phyloP scores from a whole-genome alignment of 305 asterid genomes.

The Solanum hybrid region DNA sequence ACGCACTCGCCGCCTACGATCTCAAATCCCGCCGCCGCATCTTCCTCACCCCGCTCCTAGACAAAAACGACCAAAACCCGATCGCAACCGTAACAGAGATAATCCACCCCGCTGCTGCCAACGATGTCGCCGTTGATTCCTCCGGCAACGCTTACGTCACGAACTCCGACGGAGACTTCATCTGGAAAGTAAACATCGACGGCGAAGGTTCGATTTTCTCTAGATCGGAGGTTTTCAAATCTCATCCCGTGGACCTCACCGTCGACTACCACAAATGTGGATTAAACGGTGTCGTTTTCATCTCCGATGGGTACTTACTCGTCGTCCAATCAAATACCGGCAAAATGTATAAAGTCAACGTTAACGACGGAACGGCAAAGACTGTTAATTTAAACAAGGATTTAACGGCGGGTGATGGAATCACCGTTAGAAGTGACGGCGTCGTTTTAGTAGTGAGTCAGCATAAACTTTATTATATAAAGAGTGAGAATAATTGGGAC shows the following conservation, averaged over 20 bases:
- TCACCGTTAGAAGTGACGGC: slow-evolving; percentile 67
- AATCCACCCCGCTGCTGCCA: slow-evolving; percentile 16
- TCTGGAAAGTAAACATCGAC: slow-evolving; percentile 50
- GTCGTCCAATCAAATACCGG: slow-evolving; percentile 69
- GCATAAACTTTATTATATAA: slow-evolving; percentile 41
- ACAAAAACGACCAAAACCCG: background rate
- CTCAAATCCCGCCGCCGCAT: slow-evolving; percentile 37
- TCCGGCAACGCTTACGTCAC: slow-evolving; percentile 73
- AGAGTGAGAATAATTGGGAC: slow-evolving; percentile 60
- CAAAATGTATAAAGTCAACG: slow-evolving; percentile 50
- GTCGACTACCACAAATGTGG: slow-evolving; percentile 26
- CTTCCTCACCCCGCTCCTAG: slow-evolving; percentile 37
- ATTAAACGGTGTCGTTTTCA: slow-evolving; percentile 61
- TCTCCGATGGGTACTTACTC: slow-evolving; percentile 49
- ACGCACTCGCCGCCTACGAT: slow-evolving; percentile 61
- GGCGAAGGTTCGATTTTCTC: slow-evolving; percentile 58
- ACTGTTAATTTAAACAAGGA: slow-evolving; percentile 42
- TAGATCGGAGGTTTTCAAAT: slow-evolving; percentile 31
- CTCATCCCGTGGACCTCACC: slow-evolving; percentile 29
- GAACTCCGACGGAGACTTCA: slow-evolving; percentile 46
- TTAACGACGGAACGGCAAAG: slow-evolving; percentile 50
- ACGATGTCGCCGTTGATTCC: slow-evolving; percentile 62
- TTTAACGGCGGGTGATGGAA: slow-evolving; percentile 50
- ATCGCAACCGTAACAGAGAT: background rate
- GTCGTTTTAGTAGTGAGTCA: slow-evolving; percentile 55